These are phyloP conservation scores for Phytopythium oedochilum DNA, from an alignment of 352 stramenopile genomes.

Conservation along the genomic window DNA sequence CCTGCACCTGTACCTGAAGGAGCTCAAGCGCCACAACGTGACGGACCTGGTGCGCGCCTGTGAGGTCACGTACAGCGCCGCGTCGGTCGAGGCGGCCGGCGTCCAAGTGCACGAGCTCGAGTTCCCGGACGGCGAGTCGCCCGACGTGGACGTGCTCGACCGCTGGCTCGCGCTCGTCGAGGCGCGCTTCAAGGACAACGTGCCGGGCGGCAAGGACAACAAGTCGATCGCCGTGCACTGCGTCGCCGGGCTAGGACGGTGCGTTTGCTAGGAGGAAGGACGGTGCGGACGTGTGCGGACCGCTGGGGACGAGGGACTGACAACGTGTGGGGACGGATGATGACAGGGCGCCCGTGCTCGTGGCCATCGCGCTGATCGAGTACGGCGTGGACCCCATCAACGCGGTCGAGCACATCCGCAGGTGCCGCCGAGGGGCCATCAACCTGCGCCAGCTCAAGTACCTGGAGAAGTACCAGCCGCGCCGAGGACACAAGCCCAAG, in stretches of 20 bases:
- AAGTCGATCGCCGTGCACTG: slow-evolving; percentile 97
- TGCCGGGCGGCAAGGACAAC: slow-evolving; percentile 52
- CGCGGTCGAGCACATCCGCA: slow-evolving; percentile 96
- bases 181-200: slow-evolving; percentile 90
- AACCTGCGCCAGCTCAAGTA: slow-evolving; percentile 98
- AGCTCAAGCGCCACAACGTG: slow-evolving; percentile 95
- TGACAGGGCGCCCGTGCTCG: slow-evolving; percentile 91
- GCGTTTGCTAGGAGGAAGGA: slow-evolving; percentile 18
- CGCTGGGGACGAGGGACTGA: neutral
- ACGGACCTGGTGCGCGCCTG: slow-evolving; percentile 94
- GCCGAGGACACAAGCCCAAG: slow-evolving; percentile 66
- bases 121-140: slow-evolving; percentile 95
- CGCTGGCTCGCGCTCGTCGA: slow-evolving; percentile 95
- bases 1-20: slow-evolving; percentile 96
- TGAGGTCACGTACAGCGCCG: slow-evolving; percentile 92
- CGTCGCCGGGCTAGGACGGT: slow-evolving; percentile 95
- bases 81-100: slow-evolving; percentile 90
- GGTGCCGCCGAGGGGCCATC: slow-evolving; percentile 93
- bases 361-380: slow-evolving; percentile 98
- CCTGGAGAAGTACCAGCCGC: slow-evolving; percentile 93
- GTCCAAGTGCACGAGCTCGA: slow-evolving; percentile 94
- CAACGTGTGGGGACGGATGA: neutral
- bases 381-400: slow-evolving; percentile 94
- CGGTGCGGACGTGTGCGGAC: neutral
- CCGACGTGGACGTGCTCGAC: slow-evolving; percentile 91